phyloP scores from a whole-genome alignment of 2,329 filamentous ascomycete species.

The Aspergillus quadricinctus region DNA sequence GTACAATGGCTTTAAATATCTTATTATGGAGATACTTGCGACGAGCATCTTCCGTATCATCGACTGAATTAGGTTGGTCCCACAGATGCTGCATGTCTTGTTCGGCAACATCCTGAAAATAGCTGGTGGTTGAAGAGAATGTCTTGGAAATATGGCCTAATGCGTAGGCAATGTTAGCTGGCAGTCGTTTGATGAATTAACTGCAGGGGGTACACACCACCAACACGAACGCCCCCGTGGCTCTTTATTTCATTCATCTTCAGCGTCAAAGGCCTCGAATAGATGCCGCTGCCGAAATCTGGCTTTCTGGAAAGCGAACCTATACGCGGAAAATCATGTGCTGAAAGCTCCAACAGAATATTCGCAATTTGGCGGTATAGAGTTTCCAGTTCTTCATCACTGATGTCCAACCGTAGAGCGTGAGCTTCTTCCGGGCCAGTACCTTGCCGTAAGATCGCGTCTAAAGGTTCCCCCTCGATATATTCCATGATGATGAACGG shows the following conservation, averaged over 20 bases:
- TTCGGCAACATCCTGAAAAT: slow-evolving; percentile 2
- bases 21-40: not conserved
- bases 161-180: not conserved
- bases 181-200: not conserved
- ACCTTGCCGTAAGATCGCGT: slow-evolving; percentile 2
- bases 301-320: not conserved
- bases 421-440: not conserved
- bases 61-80: slow-evolving; percentile 5
- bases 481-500: slow-evolving; percentile 6
- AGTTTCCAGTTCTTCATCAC: not conserved
- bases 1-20: slow-evolving; percentile 1
- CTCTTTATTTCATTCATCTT: not conserved
- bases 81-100: slow-evolving; percentile 3
- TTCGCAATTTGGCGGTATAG: not conserved
- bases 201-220: not conserved
- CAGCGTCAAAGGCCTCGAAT: not conserved
- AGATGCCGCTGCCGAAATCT: not conserved
- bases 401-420: slow-evolving; percentile 1
- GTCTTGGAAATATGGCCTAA: not conserved
- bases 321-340: not conserved
- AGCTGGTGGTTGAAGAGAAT: slow-evolving; percentile 3
- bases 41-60: not conserved
- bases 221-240: not conserved
- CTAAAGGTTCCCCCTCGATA: slow-evolving; percentile 4
- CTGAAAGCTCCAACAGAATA: not conserved